Base-by-base conservation (phyloP, 192 early-diverging fungal genomes). In the Gigaspora rosea region DNA sequence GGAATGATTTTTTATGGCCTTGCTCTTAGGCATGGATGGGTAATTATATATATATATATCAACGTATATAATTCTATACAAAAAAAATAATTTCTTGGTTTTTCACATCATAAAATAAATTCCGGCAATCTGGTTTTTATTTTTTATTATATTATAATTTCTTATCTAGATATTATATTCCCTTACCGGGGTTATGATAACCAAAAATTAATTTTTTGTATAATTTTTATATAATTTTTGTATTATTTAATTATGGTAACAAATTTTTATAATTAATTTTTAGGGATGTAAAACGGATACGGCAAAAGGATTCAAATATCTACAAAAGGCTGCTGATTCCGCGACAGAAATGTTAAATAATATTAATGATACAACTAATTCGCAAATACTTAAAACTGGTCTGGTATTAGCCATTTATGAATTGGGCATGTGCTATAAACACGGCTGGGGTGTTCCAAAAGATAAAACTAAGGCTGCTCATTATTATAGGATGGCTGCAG, bases 401-500 rank as follows among this genome's bases (percentile, higher is more conserved):
- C 72, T 94, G 71, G 88, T 90, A 1, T 84, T 94, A 79, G 92
- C 93, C 1, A 92, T 94, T 49, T 92, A 92, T 77, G 93, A 94
- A 78, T 84, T 94, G 1, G 93, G 92, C 1, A 85, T 91, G 73
- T 91, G 91, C 80, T 94, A 91, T 78, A 86, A 89, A 63, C 92
- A 94, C 81, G 93, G 92, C 22, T 92, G 92, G 92, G 93, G 93
- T 51, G 91, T 91, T 32, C 85, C 89, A 51, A 91, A 90, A 59
- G 88, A 90, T 78, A 90, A 89, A 57, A 84, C 87, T 66, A 92
- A 87, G 3, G 93, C 93, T 0, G 90, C 90, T 0, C 90, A 92
- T 72, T 93, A 93, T 76, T 94, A 93, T 89, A 91, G 92, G 78
- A 91, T 94, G 50, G 91, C 93, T 3, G 90, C 92, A 16, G 87